phyloP scores from a whole-genome alignment of 108 stramenopile genomes.

The Pseudonitzschia delicatissima region DNA sequence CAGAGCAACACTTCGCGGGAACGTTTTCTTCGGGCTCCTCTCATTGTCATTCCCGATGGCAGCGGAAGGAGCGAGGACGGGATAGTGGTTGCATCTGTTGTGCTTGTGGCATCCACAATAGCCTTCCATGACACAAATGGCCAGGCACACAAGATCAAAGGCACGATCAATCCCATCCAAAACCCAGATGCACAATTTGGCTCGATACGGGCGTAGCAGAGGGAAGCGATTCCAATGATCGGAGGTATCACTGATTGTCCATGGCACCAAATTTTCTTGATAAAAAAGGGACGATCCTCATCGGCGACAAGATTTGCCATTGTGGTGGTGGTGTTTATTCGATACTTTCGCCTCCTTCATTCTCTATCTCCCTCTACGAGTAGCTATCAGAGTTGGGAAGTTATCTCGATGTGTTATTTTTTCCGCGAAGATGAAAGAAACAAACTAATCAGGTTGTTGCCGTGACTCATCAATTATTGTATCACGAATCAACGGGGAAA shows the following conservation, averaged over 20 bases:
- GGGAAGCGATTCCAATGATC: not conserved
- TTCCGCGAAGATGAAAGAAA: too few species aligned
- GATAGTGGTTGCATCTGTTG: too few species aligned
- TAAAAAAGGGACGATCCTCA: not conserved
- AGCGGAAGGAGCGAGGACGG: too few species aligned
- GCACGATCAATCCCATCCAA: not conserved
- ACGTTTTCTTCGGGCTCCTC: not conserved
- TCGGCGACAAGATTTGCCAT: not conserved
- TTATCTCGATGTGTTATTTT: too few species aligned
- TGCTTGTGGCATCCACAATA: not conserved
- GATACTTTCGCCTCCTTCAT: too few species aligned
- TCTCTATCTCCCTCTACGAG: too few species aligned
- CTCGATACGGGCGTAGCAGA: not conserved
- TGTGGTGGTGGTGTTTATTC: not conserved
- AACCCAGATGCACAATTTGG: not conserved
- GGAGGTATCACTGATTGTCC: not conserved
- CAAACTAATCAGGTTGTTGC: too few species aligned
- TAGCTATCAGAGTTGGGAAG: too few species aligned
- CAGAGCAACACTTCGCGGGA: not conserved
- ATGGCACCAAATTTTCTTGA: constrained; percentile 1
- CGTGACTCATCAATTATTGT: too few species aligned
- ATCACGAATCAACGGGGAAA: too few species aligned
- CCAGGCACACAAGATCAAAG: not conserved
- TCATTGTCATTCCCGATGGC: too few species aligned
- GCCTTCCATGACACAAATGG: not conserved